phyloP scores from a whole-genome alignment of 768 basidiomycete species.

The Xanthoconium purpureum region DNA sequence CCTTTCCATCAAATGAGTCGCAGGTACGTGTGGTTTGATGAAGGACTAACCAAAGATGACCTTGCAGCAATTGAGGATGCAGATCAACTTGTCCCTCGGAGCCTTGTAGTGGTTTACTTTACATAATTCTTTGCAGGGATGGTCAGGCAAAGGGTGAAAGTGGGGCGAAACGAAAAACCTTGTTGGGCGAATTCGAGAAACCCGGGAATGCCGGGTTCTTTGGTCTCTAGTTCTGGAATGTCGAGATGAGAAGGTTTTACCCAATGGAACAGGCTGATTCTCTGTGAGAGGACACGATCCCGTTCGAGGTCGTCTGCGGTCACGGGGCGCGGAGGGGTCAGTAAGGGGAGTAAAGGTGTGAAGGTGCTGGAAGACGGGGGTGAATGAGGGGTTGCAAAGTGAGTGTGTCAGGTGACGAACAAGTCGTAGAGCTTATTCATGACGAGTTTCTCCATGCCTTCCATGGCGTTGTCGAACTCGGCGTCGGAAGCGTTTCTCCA shows the following conservation, averaged over 20 bases:
- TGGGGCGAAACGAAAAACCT: constrained; percentile 44
- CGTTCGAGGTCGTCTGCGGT: constrained; percentile 96
- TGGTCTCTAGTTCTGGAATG: constrained; percentile 72
- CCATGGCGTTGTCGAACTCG: constrained; percentile 95
- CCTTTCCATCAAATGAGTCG: constrained; percentile 43
- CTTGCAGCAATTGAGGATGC: constrained; percentile 96
- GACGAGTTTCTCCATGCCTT: constrained; percentile 99
- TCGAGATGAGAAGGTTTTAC: constrained; percentile 86
- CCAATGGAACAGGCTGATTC: constrained; percentile 91
- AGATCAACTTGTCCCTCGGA: constrained; percentile 96
- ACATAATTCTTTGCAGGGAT: constrained; percentile 60
- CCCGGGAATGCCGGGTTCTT: constrained; percentile 48
- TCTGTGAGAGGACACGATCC: constrained; percentile 85
- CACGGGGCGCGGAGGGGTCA: constrained; percentile 67
- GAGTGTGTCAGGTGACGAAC: constrained; percentile 47
- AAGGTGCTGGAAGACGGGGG: constrained; percentile 64
- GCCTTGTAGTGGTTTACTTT: constrained; percentile 99
- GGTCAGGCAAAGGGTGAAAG: neutral
- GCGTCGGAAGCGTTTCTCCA: constrained; percentile 76
- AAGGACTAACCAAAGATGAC: constrained; percentile 87
- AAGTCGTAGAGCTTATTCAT: constrained; percentile 97
- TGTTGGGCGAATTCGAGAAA: constrained; percentile 89
- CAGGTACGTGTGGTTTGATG: constrained; percentile 10
- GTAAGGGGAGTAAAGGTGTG: constrained; percentile 74
- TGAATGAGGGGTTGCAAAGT: constrained; percentile 1